Percentiles rank a stretch among this genome's conserved stretches.
phyloP scores from a whole-genome alignment of 768 basidiomycete genomes.

The Pulveroboletus ravenelii region DNA sequence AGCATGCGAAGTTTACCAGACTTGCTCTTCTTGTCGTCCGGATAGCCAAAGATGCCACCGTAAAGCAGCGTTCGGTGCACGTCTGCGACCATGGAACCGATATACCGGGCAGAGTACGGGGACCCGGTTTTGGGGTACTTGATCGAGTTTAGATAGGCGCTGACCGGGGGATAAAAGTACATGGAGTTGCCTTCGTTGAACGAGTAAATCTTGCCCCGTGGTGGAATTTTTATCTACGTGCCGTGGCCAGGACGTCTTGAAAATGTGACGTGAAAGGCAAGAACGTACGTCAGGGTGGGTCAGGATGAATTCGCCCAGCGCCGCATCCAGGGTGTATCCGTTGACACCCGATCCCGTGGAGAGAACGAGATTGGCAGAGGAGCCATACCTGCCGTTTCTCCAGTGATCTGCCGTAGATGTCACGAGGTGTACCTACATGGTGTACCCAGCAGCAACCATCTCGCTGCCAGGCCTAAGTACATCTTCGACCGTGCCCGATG shows the following conservation, averaged over 20 bases:
- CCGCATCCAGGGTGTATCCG: conserved; percentile 94
- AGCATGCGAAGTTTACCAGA: conserved; percentile 89
- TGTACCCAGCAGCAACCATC: conserved; percentile 98
- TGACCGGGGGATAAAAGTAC: conserved; percentile 85
- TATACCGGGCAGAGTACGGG: conserved; percentile 90
- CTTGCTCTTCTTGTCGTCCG: conserved; percentile 97
- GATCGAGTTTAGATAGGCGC: conserved; percentile 82
- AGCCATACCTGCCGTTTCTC: conserved; percentile 63
- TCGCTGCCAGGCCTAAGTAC: conserved; percentile 91
- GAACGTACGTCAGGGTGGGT: conserved; percentile 86
- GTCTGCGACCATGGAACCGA: conserved; percentile 99
- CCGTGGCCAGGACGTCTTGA: conserved; percentile 1
- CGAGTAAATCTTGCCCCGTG: conserved; percentile 97
- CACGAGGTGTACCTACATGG: conserved; percentile 59
- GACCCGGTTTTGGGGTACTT: conserved; percentile 76
- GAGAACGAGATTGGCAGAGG: conserved; percentile 93
- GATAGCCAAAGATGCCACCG: conserved; percentile 98
- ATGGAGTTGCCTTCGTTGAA: conserved; percentile 98
- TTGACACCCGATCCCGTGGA: conserved; percentile 95
- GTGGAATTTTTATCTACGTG: conserved; percentile 80
- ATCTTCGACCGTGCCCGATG: conserved; percentile 75
- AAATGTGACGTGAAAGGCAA: background rate
- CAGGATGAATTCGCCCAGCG: conserved; percentile 96
- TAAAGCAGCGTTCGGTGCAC: conserved; percentile 95
- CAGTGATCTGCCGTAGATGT: conserved; percentile 4